Evolutionary conservation across 2,329 filamentous ascomycete species (phyloP), one percentile per base, ranked within the genome.

Genomic region (Pezicula neosporulosa): DNA sequence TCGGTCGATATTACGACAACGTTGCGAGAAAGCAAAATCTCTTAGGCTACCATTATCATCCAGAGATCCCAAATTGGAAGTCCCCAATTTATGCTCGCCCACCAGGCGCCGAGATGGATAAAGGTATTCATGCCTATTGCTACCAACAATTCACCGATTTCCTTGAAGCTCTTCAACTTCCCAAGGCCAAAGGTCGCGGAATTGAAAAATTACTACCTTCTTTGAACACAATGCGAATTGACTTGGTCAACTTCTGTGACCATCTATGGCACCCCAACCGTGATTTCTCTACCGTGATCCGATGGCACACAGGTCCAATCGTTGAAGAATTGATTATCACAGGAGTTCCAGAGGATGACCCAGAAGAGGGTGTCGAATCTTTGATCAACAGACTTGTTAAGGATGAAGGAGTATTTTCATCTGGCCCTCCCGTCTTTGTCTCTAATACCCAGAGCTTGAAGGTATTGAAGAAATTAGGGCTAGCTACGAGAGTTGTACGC

Each of bases 1-100:
- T 82, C 52, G 79, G 78, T 9, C 71, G 70, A 47, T 82, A 78
- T 61, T 83, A 80, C 54, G 77, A 81, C 50, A 78, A 82, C 45
- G 70, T 75, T 7, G 44, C 56, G 33, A 39, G 44, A 13, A 58
- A 53, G 28, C 27, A 41, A 39, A 51, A 56, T 21, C 15, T 59
- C 5, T 41, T 28, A 37, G 55, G 51, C 15, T 41, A n/a, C 13
- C 8, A 10, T 9, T 59, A 61, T 36, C 55, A 59, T 48, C 38
- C 48, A 19, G 30, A 33, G 2, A 24, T 59, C 10, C 10, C 39
- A 2, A 47, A 49, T 16, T 45, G 53, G 19, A 52, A 33, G 28
- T 35, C 56, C 10, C 54, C 53, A n/a, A 45, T 55, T 6, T 19
- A 41, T 18, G 49, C 48, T 37, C 51, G 55, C n/a, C 56, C 56